Percentiles rank a stretch among this genome's conserved stretches.
Evolutionary conservation across 371 early-diverging fungal species (phyloP).

Genomic region (Mycotypha africana): DNA sequence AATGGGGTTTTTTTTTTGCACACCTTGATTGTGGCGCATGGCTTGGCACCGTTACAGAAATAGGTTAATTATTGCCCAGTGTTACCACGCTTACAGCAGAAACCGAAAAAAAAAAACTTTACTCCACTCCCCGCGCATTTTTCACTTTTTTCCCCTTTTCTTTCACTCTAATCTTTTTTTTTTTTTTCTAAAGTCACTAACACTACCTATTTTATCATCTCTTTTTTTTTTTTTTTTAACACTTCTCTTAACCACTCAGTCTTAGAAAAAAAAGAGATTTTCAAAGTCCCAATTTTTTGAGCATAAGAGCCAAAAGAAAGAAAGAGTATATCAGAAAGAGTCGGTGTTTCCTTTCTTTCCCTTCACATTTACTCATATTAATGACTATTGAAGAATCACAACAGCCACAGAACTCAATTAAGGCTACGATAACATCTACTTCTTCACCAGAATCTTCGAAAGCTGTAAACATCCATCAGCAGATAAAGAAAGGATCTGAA

Average conservation of each 20-base stretch:
- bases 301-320: too few species aligned
- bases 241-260: neutral
- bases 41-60: conserved; percentile 26
- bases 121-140: too few species aligned
- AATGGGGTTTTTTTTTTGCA: too few species aligned
- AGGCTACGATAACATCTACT: conserved; percentile 3
- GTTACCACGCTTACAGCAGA: conserved; percentile 12
- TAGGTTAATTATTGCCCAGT: conserved; percentile 15
- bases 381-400: conserved; percentile 1
- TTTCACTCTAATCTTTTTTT: neutral
- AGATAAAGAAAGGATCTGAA: too few species aligned
- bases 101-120: too few species aligned
- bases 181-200: neutral
- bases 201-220: conserved; percentile 1
- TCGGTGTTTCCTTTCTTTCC: conserved; percentile 2
- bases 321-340: too few species aligned
- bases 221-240: conserved; percentile 1
- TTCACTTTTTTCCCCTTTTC: neutral
- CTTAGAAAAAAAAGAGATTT: too few species aligned
- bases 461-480: too few species aligned
- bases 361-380: neutral
- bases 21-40: conserved; percentile 29
- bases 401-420: conserved; percentile 4
- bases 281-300: too few species aligned
- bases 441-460: too few species aligned